These are phyloP conservation scores for Ettlia oleoabundans DNA, from an alignment of 139 green algal species.

Conservation along the genomic window DNA sequence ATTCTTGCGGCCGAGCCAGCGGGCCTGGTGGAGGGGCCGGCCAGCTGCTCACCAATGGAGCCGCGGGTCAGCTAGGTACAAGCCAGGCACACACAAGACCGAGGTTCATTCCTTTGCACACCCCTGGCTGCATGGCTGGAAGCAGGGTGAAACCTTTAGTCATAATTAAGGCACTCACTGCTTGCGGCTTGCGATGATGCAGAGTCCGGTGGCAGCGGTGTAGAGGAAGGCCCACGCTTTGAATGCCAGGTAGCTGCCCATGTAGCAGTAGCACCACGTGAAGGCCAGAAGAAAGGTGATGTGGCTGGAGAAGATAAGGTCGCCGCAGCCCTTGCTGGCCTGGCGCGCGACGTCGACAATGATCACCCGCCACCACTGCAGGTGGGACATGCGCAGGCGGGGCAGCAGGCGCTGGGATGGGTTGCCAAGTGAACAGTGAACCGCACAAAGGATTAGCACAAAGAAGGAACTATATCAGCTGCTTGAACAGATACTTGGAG, in stretches of 20 bases:
- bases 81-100: too few relatives aligned
- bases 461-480: too few relatives aligned
- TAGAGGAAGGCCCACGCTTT: conserved; percentile 61
- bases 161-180: conserved; percentile 80
- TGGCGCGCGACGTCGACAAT: conserved; percentile 71
- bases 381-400: background rate
- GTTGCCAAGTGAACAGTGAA: too few relatives aligned
- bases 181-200: conserved; percentile 91
- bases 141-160: too few relatives aligned
- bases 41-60: too few relatives aligned
- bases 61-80: too few relatives aligned
- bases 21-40: too few relatives aligned
- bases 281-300: conserved; percentile 79
- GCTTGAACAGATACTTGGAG: too few relatives aligned
- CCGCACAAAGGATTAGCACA: too few relatives aligned
- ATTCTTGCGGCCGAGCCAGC: too few relatives aligned
- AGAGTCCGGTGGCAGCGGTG: conserved; percentile 53
- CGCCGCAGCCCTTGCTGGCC: conserved; percentile 80
- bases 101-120: too few relatives aligned
- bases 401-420: background rate
- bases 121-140: too few relatives aligned
- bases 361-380: conserved; percentile 66
- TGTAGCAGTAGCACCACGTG: conserved; percentile 78
- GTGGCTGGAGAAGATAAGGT: conserved; percentile 94
- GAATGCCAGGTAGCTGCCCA: conserved; percentile 57